A percentile compares a stretch with the other conserved stretches of the same genome.
Evolutionary conservation across 2,329 filamentous ascomycete species (phyloP).

Genomic region (Colletotrichum spaethianum): DNA sequence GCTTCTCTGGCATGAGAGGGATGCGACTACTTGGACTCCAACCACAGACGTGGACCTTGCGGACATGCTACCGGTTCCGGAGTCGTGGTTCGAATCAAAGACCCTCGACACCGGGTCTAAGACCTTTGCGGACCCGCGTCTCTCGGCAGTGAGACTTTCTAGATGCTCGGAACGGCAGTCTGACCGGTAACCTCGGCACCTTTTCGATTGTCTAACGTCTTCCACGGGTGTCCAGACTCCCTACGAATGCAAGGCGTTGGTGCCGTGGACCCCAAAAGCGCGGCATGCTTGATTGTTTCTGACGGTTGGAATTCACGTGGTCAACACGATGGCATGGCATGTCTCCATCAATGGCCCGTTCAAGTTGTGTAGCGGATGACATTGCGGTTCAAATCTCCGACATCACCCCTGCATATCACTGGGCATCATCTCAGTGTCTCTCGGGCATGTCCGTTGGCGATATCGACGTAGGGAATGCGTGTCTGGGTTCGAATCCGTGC

Average conservation of each 20-base stretch:
- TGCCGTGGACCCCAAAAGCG: not conserved
- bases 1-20: constrained; percentile 27
- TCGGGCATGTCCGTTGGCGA: constrained; percentile 32
- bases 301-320: not conserved
- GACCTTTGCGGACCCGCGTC: constrained; percentile 13
- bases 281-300: not conserved
- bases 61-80: constrained; percentile 26
- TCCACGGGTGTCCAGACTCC: not conserved
- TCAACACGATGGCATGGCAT: not conserved
- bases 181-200: not conserved
- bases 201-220: not conserved
- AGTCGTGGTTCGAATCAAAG: constrained; percentile 1
- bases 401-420: not conserved
- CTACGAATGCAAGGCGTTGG: not conserved
- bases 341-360: not conserved
- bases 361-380: not conserved
- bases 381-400: not conserved
- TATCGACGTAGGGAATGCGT: not conserved
- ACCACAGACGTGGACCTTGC: not conserved
- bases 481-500: not conserved
- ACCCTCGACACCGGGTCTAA: not conserved
- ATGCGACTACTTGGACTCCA: not conserved
- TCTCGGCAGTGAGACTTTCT: constrained; percentile 4
- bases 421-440: not conserved
- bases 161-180: not conserved